phyloP scores from a whole-genome alignment of 2,329 filamentous ascomycete species.

The Aspergillus terreus region DNA sequence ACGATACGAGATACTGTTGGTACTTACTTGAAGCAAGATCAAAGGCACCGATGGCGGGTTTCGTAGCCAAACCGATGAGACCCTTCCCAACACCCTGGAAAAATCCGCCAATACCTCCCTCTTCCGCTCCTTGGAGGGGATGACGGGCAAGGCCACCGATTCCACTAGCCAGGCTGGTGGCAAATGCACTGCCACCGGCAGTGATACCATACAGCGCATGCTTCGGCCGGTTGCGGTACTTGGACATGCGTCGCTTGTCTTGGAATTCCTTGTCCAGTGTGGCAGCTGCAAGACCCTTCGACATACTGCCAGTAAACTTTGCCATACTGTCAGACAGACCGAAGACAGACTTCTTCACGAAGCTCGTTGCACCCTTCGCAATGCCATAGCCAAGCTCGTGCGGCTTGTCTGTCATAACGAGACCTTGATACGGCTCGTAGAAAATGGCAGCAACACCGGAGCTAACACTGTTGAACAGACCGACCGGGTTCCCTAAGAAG shows the following conservation, averaged over 20 bases:
- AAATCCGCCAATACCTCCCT: conserved; percentile 89
- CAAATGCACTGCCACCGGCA: conserved; percentile 89
- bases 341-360: conserved; percentile 98
- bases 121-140: conserved; percentile 90
- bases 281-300: conserved; percentile 90
- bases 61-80: conserved; percentile 88
- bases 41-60: conserved; percentile 93
- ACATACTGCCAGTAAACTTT: conserved; percentile 95
- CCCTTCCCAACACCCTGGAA: conserved; percentile 98
- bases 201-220: conserved; percentile 96
- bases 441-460: conserved; percentile 98
- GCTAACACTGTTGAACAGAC: conserved; percentile 95
- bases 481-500: conserved; percentile 95
- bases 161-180: conserved; percentile 86
- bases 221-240: conserved; percentile 89
- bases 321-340: conserved; percentile 96
- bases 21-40: conserved; percentile 80
- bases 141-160: conserved; percentile 91
- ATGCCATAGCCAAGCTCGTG: conserved; percentile 94
- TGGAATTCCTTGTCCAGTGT: conserved; percentile 99
- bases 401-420: conserved; percentile 92
- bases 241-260: conserved; percentile 88
- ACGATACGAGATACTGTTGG: background rate
- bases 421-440: conserved; percentile 97
- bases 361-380: conserved; percentile 92